Base-by-base conservation (phyloP, 768 basidiomycete species). In the Tricholoma terreum region DNA sequence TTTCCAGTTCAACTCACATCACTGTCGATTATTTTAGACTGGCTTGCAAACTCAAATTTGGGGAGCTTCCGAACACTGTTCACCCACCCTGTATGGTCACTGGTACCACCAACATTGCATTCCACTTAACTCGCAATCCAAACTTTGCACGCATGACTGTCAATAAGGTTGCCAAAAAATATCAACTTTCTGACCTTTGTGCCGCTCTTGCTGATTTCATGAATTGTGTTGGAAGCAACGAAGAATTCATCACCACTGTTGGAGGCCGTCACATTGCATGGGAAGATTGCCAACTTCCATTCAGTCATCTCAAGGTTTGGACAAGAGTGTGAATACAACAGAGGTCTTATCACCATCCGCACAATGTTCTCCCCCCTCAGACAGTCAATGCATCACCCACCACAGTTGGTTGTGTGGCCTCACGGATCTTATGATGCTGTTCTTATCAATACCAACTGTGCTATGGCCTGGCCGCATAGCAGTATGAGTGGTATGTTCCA, bases 161-260 rank as follows among this genome's bases (percentile, higher is more conserved):
- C 17, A 53, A 67, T n/a, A 52, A 64, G 19, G 64, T 60, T 6
- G 61, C 67, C 3, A 10, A 48, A 7, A 49, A 57, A 21, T 73
- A 62, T 55, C 14, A 54, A 11, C 49, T 75, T 17, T 61, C 60
- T 6, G 69, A 72, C 56, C 67, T 74, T n/a, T 60, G 54, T 9
- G 35, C 64, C 0, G 69, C 69, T 6, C 60, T 74, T 6, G 56
- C 58, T 5, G 57, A 68, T 50, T 70, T 64, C 50, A 11, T 35
- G 3, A 35, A 12, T 35, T 11, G 10, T 35, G 10, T 11, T 3
- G 34, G 34, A 35, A 12, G 14, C 10, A 35, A 12, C 10, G 10
- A 35, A 35, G 2, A 11, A 3, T 35, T 35, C 43, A 63, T 24
- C 36, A 6, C 34, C 9, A 11, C 6, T 35, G 43, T 12, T 55